These are phyloP conservation scores for Magnusiomyces fungicola DNA, from an alignment of 1,139 yeast genomes.

Conservation along the genomic window DNA sequence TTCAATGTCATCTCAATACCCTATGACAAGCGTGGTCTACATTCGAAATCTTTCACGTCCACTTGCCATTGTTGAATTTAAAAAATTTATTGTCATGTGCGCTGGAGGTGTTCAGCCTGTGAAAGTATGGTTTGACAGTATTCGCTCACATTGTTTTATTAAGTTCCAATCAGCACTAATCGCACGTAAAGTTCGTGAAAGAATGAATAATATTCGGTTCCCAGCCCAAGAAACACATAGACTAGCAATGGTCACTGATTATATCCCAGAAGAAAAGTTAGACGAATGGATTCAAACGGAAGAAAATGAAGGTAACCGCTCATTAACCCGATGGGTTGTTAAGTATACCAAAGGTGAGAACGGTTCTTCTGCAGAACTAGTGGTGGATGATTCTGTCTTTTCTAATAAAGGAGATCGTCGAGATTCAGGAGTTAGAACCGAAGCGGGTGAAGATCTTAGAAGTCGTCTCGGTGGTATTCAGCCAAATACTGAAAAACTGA, in stretches of 20 bases:
- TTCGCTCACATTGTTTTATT: slow-evolving; percentile 13
- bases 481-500: background rate
- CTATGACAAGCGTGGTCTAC: slow-evolving; percentile 6
- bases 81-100: background rate
- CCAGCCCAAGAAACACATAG: slow-evolving; percentile 9
- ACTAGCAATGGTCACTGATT: slow-evolving; percentile 9
- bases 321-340: slow-evolving; percentile 10
- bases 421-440: background rate
- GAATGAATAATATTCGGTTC: slow-evolving; percentile 3
- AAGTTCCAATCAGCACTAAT: slow-evolving; percentile 2
- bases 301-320: slow-evolving; percentile 8
- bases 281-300: slow-evolving; percentile 11
- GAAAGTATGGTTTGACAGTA: slow-evolving; percentile 12
- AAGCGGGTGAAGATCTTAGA: background rate
- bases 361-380: background rate
- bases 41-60: slow-evolving; percentile 13
- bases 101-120: slow-evolving; percentile 8
- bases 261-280: slow-evolving; percentile 9
- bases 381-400: background rate
- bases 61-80: slow-evolving; percentile 8
- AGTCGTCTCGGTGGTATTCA: background rate
- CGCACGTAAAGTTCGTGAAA: slow-evolving; percentile 7
- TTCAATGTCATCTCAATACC: background rate
- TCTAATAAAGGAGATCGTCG: no score
- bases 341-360: background rate